These are phyloP conservation scores for Allomyces javanicus DNA, from an alignment of 192 early-diverging fungal species.

Conservation along the genomic window DNA sequence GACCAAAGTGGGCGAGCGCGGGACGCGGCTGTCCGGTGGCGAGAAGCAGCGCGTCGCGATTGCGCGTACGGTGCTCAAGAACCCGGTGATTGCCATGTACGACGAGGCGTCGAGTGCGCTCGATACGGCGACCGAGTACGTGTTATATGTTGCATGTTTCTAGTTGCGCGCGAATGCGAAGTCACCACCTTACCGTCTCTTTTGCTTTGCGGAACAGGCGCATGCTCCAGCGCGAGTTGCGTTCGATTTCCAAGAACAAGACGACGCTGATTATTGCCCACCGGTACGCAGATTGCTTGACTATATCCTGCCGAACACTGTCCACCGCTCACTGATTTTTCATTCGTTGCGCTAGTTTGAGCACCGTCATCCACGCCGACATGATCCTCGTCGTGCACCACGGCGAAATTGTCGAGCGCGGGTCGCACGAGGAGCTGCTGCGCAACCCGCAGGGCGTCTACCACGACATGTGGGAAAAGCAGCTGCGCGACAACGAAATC, in stretches of 20 bases:
- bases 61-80: conserved; percentile 49
- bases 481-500: conserved; percentile 40
- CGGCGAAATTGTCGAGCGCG: conserved; percentile 63
- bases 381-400: conserved; percentile 70
- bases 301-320: not conserved
- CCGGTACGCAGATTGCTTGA: conserved; percentile 4
- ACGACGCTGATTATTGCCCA: conserved; percentile 80
- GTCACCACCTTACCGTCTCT: too few species aligned
- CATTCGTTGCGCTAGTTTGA: conserved; percentile 19
- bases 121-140: conserved; percentile 31
- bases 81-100: conserved; percentile 33
- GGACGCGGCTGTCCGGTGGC: conserved; percentile 47
- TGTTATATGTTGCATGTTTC: too few species aligned
- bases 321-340: conserved; percentile 8
- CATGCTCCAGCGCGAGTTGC: conserved; percentile 64
- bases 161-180: too few species aligned
- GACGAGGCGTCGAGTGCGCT: conserved; percentile 46
- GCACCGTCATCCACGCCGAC: conserved; percentile 69
- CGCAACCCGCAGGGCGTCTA: conserved; percentile 36
- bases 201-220: conserved; percentile 6
- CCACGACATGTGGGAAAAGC: conserved; percentile 81
- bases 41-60: conserved; percentile 67
- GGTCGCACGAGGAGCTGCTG: conserved; percentile 61
- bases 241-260: conserved; percentile 49
- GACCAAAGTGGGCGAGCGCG: conserved; percentile 49